Conservation (phyloP, 2,329 filamentous ascomycete species). For the Xylaria sp. region DNA sequence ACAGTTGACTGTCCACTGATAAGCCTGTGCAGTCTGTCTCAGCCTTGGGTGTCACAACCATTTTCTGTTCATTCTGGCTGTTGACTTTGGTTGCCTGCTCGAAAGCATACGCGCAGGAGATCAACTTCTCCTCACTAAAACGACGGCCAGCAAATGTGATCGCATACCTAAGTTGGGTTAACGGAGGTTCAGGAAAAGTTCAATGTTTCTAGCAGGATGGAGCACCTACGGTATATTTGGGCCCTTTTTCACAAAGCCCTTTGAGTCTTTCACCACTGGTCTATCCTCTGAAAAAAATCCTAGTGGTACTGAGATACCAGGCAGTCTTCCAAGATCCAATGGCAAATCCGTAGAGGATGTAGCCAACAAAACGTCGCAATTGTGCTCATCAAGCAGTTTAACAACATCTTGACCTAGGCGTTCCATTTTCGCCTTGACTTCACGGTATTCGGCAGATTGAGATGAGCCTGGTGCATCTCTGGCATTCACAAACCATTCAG, state of each 20-base stretch:
- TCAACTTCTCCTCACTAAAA: slow-evolving; percentile 66
- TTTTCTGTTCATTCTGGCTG: not conserved
- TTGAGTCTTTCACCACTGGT: slow-evolving; percentile 43
- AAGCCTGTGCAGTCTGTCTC: too few species aligned
- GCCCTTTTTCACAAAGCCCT: not conserved
- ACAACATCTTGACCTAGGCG: not conserved
- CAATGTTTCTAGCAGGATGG: slow-evolving; percentile 19
- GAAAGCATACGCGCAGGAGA: slow-evolving; percentile 71
- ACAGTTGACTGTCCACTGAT: too few species aligned
- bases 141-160: slow-evolving; percentile 65
- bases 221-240: not conserved
- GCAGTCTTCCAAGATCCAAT: slow-evolving; percentile 58
- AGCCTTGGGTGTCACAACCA: not conserved
- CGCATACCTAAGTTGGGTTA: slow-evolving; percentile 64
- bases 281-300: slow-evolving; percentile 55
- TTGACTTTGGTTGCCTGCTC: slow-evolving; percentile 59
- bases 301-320: slow-evolving; percentile 67
- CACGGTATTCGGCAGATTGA: not conserved
- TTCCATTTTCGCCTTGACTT: not conserved
- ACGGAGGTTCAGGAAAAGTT: slow-evolving; percentile 38
- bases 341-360: not conserved
- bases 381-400: not conserved
- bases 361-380: not conserved
- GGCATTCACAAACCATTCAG: not conserved
- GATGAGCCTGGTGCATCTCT: not conserved